Evolutionary conservation across 2,329 filamentous ascomycete species (phyloP).

Genomic region (Penicillium olsonii): DNA sequence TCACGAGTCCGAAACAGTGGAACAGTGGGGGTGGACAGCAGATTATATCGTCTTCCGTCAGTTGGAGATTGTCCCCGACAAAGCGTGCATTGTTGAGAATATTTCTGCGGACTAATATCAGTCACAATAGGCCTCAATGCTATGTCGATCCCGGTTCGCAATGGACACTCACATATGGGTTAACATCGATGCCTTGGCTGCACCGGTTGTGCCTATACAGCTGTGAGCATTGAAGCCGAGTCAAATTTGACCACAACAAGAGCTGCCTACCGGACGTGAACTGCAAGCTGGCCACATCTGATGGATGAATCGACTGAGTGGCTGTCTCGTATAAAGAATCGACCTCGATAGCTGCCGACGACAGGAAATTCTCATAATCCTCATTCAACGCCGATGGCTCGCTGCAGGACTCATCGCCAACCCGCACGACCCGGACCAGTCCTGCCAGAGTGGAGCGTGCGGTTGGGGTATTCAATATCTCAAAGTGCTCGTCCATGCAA

Average conservation of each 20-base stretch:
- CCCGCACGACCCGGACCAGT: background rate
- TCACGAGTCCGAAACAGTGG: slow-evolving; percentile 35
- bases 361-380: background rate
- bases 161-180: slow-evolving; percentile 58
- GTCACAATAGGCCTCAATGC: background rate
- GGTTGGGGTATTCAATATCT: background rate
- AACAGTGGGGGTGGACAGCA: slow-evolving; percentile 78
- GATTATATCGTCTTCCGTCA: slow-evolving; percentile 63
- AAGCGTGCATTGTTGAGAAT: slow-evolving; percentile 74
- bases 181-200: slow-evolving; percentile 69
- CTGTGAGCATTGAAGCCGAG: background rate
- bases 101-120: slow-evolving; percentile 16
- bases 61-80: slow-evolving; percentile 70
- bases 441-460: background rate
- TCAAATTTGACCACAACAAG: background rate
- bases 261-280: slow-evolving; percentile 53
- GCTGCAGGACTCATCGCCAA: background rate
- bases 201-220: slow-evolving; percentile 60
- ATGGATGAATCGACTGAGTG: background rate
- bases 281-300: slow-evolving; percentile 67
- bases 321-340: background rate
- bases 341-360: background rate
- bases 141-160: background rate
- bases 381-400: background rate
- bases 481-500: background rate